phyloP scores from a whole-genome alignment of 148 eudicot genomes.

The Chenopodium quinoa region DNA sequence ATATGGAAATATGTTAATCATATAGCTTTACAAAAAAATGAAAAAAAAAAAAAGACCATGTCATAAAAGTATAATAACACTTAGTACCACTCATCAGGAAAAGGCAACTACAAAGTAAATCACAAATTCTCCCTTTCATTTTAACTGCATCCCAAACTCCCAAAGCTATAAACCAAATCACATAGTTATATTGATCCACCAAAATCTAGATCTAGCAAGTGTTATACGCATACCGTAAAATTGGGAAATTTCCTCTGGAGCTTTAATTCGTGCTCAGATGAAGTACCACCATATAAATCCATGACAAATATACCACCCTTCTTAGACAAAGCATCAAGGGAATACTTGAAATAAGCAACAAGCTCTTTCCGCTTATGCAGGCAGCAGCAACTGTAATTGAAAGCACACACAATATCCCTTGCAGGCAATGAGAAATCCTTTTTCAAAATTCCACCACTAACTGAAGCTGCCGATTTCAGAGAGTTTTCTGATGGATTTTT shows the following conservation, averaged over 20 bases:
- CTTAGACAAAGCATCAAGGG: conserved; percentile 51
- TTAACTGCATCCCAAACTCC: not conserved
- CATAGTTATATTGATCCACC: not conserved
- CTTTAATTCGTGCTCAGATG: conserved; percentile 74
- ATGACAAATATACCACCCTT: conserved; percentile 92
- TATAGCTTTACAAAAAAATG: not conserved
- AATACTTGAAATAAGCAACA: conserved; percentile 78
- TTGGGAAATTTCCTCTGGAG: conserved; percentile 85
- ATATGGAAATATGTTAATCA: not conserved
- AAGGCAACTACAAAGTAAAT: not conserved
- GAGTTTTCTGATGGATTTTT: conserved; percentile 32
- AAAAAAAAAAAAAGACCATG: not conserved
- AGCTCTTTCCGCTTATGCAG: conserved; percentile 80
- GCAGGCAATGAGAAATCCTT: conserved; percentile 38
- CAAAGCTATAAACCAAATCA: not conserved
- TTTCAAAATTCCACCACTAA: conserved; percentile 33
- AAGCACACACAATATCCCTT: conserved; percentile 92
- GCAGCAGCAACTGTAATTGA: conserved; percentile 98
- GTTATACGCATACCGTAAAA: conserved; percentile 58
- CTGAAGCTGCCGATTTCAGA: conserved; percentile 17
- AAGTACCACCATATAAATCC: conserved; percentile 97
- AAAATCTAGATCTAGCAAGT: not conserved
- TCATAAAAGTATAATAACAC: not conserved
- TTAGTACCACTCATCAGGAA: not conserved
- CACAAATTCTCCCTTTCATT: not conserved